Percentiles rank a stretch among this genome's conserved stretches.
phyloP scores from a whole-genome alignment of 1,284 basidiomycete genomes.

The Gomphus bonarii region DNA sequence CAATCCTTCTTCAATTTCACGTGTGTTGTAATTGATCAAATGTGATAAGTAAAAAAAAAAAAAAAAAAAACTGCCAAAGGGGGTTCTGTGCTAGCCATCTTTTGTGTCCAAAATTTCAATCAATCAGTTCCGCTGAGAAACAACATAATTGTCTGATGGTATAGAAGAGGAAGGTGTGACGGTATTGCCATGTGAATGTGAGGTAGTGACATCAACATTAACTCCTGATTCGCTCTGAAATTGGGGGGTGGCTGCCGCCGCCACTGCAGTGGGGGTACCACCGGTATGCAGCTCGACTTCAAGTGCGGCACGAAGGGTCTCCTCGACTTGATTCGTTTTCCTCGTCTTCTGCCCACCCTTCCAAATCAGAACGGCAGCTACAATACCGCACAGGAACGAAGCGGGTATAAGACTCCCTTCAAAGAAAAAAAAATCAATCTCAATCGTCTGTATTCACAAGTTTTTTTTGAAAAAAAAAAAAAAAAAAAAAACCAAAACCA shows the following conservation, averaged over 20 bases:
- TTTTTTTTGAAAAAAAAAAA: too few species aligned
- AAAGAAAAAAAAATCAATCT: too few species aligned
- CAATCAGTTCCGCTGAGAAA: too few species aligned
- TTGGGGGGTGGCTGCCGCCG: neutral
- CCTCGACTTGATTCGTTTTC: slow-evolving; percentile 63
- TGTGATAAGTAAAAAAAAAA: too few species aligned
- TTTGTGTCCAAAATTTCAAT: too few species aligned
- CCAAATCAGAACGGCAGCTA: slow-evolving; percentile 73
- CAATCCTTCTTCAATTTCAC: slow-evolving; percentile 12
- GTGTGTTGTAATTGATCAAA: neutral
- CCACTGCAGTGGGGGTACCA: neutral
- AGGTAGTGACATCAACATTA: neutral
- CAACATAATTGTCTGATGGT: neutral
- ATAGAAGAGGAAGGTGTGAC: neutral
- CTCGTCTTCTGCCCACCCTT: slow-evolving; percentile 70
- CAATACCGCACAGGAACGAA: slow-evolving; percentile 74
- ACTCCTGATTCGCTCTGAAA: neutral
- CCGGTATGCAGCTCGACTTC: slow-evolving; percentile 26
- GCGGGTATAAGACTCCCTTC: slow-evolving; percentile 60
- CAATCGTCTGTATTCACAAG: too few species aligned
- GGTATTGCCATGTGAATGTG: neutral
- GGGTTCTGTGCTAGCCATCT: too few species aligned
- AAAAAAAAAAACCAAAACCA: too few species aligned
- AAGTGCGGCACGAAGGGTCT: slow-evolving; percentile 60
- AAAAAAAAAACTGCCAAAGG: too few species aligned